These are phyloP conservation scores for Colletotrichum tamarilloi DNA, from an alignment of 2,329 filamentous ascomycete genomes.

Conservation along the genomic window DNA sequence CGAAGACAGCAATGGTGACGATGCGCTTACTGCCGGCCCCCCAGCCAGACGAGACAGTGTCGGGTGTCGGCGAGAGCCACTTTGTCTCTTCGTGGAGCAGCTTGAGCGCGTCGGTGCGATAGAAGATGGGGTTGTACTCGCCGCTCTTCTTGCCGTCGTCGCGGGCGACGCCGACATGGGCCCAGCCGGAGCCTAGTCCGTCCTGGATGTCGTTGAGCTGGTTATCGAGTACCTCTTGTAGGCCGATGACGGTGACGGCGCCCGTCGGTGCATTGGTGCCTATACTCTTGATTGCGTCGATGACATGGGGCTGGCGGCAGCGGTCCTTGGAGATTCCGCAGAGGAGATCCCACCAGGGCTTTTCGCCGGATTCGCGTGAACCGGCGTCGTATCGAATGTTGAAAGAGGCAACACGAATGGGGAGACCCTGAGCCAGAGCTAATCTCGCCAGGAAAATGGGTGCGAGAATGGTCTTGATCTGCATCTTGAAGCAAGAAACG, in stretches of 20 bases:
- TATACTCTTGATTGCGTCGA: constrained; percentile 66
- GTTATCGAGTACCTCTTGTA: constrained; percentile 74
- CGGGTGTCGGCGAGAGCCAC: constrained; percentile 73
- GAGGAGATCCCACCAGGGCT: constrained; percentile 62
- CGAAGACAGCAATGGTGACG: constrained; percentile 59
- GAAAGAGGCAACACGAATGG: constrained; percentile 70
- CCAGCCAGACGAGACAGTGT: constrained; percentile 70
- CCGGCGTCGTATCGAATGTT: constrained; percentile 75
- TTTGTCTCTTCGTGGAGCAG: constrained; percentile 63
- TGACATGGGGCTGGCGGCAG: constrained; percentile 60
- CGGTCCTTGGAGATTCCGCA: constrained; percentile 46
- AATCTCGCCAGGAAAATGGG: constrained; percentile 16
- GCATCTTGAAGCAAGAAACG: constrained; percentile 9
- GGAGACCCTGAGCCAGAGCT: constrained; percentile 34
- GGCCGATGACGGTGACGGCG: constrained; percentile 65
- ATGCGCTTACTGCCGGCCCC: constrained; percentile 55
- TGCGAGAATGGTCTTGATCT: constrained; percentile 19
- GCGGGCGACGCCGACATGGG: constrained; percentile 62
- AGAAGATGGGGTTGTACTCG: constrained; percentile 76
- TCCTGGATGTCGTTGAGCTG: constrained; percentile 71
- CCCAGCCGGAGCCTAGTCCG: constrained; percentile 59
- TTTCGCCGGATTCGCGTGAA: constrained; percentile 63
- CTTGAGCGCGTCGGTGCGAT: constrained; percentile 63
- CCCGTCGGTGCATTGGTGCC: constrained; percentile 56
- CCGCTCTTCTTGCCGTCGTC: constrained; percentile 67